A percentile compares a stretch with the other conserved stretches of the same genome.
phyloP scores from a whole-genome alignment of 768 basidiomycete genomes.

The Termitomyces sp. region DNA sequence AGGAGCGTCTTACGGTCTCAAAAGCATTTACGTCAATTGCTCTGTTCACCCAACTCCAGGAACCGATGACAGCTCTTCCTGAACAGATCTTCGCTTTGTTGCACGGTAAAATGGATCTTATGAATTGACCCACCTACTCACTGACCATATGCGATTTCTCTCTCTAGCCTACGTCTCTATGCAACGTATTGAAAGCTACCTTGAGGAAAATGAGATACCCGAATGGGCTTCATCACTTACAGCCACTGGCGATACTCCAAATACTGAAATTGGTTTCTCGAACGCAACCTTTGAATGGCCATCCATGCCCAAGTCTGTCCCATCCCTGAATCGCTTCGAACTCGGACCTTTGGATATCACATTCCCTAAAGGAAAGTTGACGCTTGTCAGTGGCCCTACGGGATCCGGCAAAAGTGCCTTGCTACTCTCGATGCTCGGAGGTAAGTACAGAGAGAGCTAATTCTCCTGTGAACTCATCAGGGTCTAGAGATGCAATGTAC shows the following conservation, averaged over 20 bases:
- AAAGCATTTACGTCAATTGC: slow-evolving; percentile 81
- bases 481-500: slow-evolving; percentile 57
- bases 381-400: slow-evolving; percentile 61
- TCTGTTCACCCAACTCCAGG: slow-evolving; percentile 69
- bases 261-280: slow-evolving; percentile 46
- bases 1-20: slow-evolving; percentile 66
- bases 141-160: slow-evolving; percentile 9
- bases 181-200: slow-evolving; percentile 73
- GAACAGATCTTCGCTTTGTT: slow-evolving; percentile 62
- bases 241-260: slow-evolving; percentile 11
- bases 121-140: background rate
- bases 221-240: slow-evolving; percentile 73
- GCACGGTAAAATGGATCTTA: slow-evolving; percentile 38
- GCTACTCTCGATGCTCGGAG: slow-evolving; percentile 62
- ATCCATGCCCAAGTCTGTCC: slow-evolving; percentile 22
- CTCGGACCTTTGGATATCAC: slow-evolving; percentile 54
- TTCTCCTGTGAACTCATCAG: background rate
- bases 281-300: slow-evolving; percentile 61
- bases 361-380: slow-evolving; percentile 57
- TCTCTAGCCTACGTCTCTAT: slow-evolving; percentile 68
- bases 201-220: slow-evolving; percentile 72
- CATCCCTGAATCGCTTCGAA: slow-evolving; percentile 38
- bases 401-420: slow-evolving; percentile 70
- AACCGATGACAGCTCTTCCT: slow-evolving; percentile 63
- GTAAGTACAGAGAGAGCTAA: slow-evolving; percentile 27